A percentile compares a stretch with the other conserved stretches of the same genome.
Conservation (phyloP, 768 basidiomycete species). For the Cantharellus anzutake region DNA sequence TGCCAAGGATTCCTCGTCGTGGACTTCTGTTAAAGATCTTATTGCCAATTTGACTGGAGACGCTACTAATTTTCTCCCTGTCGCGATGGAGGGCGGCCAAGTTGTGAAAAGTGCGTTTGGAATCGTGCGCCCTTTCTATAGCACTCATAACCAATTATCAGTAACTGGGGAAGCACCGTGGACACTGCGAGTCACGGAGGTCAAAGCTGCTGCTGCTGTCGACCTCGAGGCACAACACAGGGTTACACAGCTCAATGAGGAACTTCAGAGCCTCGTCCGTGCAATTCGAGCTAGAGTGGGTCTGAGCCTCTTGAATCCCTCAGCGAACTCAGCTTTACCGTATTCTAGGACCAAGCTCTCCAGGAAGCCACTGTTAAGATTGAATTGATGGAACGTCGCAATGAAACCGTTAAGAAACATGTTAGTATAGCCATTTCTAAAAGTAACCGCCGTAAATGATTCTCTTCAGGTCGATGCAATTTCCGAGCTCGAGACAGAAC, state of each 20-base stretch:
- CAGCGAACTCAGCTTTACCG: neutral
- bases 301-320: neutral
- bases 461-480: slow-evolving; percentile 46
- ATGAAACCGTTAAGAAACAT: slow-evolving; percentile 82
- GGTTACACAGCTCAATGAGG: slow-evolving; percentile 68
- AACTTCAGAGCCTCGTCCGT: slow-evolving; percentile 72
- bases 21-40: slow-evolving; percentile 52
- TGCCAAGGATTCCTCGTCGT: neutral
- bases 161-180: slow-evolving; percentile 69
- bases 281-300: slow-evolving; percentile 38
- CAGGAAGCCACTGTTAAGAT: slow-evolving; percentile 87
- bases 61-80: slow-evolving; percentile 46
- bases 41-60: slow-evolving; percentile 54
- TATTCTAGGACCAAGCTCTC: slow-evolving; percentile 60
- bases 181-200: slow-evolving; percentile 60
- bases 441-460: neutral
- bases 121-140: neutral
- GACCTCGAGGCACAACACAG: slow-evolving; percentile 88
- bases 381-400: slow-evolving; percentile 82
- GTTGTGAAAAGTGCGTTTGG: slow-evolving; percentile 51
- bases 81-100: slow-evolving; percentile 56
- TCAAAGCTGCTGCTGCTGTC: slow-evolving; percentile 64
- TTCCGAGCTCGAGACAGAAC: slow-evolving; percentile 57
- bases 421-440: slow-evolving; percentile 7
- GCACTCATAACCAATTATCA: slow-evolving; percentile 13